Conservation (phyloP, 345 rosid species). For the Heritiera fomes region DNA sequence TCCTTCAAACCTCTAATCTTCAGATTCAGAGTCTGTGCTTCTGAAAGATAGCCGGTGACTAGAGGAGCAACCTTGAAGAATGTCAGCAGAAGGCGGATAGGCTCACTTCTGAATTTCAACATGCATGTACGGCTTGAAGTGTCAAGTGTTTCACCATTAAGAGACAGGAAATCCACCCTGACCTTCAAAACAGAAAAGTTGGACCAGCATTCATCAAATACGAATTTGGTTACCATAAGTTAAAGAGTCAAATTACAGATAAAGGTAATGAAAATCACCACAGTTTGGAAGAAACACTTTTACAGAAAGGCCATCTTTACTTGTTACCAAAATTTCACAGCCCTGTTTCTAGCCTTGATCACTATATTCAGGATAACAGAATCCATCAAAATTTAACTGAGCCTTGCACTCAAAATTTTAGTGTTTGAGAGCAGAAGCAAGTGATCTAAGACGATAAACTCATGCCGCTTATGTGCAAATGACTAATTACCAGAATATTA, state of each 20-base stretch:
- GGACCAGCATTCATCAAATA: neutral
- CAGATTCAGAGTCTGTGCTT: slow-evolving; percentile 64
- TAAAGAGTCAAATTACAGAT: neutral
- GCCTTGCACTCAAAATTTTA: neutral
- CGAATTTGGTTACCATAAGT: no score
- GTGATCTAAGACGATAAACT: neutral
- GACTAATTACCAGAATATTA: neutral
- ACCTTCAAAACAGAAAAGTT: slow-evolving; percentile 48
- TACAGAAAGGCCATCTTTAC: neutral
- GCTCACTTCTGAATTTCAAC: slow-evolving; percentile 75
- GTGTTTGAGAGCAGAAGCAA: slow-evolving; percentile 2
- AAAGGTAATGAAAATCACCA: neutral
- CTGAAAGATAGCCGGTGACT: slow-evolving; percentile 69
- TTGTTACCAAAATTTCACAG: neutral
- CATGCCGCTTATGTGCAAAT: no score
- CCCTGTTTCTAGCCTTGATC: neutral
- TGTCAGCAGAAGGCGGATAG: slow-evolving; percentile 58
- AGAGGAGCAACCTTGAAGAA: slow-evolving; percentile 71
- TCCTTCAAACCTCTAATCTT: slow-evolving; percentile 64
- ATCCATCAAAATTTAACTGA: neutral
- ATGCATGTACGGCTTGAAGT: slow-evolving; percentile 73
- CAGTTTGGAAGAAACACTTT: neutral
- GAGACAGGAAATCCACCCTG: slow-evolving; percentile 70
- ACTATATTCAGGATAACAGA: neutral
- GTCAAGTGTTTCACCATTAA: slow-evolving; percentile 55